These are phyloP conservation scores for Nitzschia putrida DNA, from an alignment of 108 stramenopile species.

Conservation along the genomic window DNA sequence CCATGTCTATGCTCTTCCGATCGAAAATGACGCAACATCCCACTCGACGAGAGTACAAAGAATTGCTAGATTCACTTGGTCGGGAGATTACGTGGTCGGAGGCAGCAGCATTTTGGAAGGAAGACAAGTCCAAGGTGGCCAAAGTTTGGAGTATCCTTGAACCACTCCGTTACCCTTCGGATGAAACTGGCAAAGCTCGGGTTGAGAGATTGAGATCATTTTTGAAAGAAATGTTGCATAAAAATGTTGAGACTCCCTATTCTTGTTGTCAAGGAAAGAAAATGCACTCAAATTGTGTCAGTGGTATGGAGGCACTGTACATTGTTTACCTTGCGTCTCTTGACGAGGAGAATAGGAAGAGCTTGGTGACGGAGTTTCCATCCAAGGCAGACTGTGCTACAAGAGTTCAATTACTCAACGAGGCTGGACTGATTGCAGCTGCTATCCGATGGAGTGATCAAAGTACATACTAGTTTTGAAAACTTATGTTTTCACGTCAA, in stretches of 20 bases:
- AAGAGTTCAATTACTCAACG: conserved; percentile 58
- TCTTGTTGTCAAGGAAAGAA: background rate
- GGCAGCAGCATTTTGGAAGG: conserved; percentile 63
- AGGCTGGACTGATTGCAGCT: conserved; percentile 60
- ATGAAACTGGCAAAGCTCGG: conserved; percentile 20
- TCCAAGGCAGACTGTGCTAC: conserved; percentile 9
- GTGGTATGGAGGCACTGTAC: conserved; percentile 49
- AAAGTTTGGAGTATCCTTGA: conserved; percentile 65
- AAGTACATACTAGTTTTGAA: conserved; percentile 8
- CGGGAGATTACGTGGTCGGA: conserved; percentile 40
- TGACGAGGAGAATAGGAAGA: conserved; percentile 31
- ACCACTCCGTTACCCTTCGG: conserved; percentile 53
- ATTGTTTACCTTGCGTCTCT: conserved; percentile 67
- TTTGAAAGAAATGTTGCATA: background rate
- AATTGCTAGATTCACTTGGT: conserved; percentile 8
- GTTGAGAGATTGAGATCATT: conserved; percentile 14
- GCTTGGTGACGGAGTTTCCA: conserved; percentile 27
- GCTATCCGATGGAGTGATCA: conserved; percentile 68
- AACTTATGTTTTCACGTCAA: no score
- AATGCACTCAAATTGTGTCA: conserved; percentile 9
- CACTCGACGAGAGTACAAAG: conserved; percentile 53
- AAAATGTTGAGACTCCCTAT: background rate
- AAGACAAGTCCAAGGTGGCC: conserved; percentile 13
- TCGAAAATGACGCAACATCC: conserved; percentile 55
- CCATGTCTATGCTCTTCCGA: conserved; percentile 65